Conservation (phyloP, 2,329 filamentous ascomycete genomes). For the Cladosporium sp. region DNA sequence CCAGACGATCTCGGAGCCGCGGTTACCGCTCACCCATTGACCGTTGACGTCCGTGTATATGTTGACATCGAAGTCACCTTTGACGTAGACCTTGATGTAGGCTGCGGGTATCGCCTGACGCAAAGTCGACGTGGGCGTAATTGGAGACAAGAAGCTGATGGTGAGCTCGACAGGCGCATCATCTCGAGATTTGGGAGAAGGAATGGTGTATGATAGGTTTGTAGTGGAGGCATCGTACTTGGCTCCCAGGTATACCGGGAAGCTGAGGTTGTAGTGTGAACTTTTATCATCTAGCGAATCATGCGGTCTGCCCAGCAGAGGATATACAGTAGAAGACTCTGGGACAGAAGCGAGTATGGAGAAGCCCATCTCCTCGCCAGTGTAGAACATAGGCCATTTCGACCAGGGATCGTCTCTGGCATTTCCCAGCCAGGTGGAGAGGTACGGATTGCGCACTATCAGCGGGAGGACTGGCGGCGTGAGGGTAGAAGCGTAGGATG, state of each 20-base stretch:
- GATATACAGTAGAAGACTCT: constrained; percentile 60
- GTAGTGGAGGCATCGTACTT: constrained; percentile 70
- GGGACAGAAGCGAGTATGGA: constrained; percentile 63
- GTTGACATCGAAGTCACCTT: constrained; percentile 59
- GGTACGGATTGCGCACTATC: constrained; percentile 53
- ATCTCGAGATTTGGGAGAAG: constrained; percentile 40
- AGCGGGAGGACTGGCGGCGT: constrained; percentile 55
- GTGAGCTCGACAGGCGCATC: constrained; percentile 54
- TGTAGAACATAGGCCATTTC: constrained; percentile 85
- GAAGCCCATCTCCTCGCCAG: constrained; percentile 65
- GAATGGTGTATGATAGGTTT: constrained; percentile 65
- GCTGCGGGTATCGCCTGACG: constrained; percentile 80
- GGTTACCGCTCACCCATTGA: constrained; percentile 79
- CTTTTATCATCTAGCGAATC: constrained; percentile 57
- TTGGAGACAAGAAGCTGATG: constrained; percentile 71
- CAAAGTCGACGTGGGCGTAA: constrained; percentile 77
- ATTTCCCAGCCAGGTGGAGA: constrained; percentile 58
- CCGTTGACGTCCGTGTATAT: constrained; percentile 52
- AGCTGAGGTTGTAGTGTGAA: constrained; percentile 56
- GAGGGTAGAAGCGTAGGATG: constrained; percentile 52
- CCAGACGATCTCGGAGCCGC: constrained; percentile 71
- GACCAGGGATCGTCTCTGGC: constrained; percentile 76
- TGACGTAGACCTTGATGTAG: constrained; percentile 71
- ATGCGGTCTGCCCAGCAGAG: constrained; percentile 65
- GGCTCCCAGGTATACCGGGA: constrained; percentile 59